Conservation (phyloP, 2,329 filamentous ascomycete species). For the Aspergillus fructus region DNA sequence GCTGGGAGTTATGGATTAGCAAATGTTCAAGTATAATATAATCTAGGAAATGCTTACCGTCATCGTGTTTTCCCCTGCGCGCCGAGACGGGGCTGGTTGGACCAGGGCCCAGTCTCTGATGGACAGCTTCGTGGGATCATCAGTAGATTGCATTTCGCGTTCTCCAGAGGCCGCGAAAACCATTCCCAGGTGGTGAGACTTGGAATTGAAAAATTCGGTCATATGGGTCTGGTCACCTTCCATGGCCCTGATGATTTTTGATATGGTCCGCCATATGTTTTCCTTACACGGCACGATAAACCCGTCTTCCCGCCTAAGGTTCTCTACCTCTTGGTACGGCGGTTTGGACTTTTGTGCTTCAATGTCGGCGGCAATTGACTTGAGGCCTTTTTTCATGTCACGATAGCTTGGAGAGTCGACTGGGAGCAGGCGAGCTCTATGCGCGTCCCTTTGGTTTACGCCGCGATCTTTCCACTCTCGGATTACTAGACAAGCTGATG, state of each 20-base stretch:
- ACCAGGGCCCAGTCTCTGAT: constrained; percentile 1
- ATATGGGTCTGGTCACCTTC: not conserved
- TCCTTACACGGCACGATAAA: not conserved
- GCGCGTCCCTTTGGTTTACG: not conserved
- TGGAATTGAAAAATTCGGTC: not conserved
- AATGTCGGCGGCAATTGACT: not conserved
- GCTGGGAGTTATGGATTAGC: not conserved
- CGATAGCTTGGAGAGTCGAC: not conserved
- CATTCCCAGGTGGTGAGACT: not conserved
- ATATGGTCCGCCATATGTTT: not conserved
- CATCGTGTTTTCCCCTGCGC: not conserved
- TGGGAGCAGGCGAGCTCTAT: not conserved
- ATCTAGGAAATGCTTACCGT: not conserved
- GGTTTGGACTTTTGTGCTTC: not conserved
- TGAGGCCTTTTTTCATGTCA: not conserved
- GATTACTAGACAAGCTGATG: not conserved
- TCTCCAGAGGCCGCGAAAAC: not conserved
- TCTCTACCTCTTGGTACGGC: too few species aligned
- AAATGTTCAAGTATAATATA: not conserved
- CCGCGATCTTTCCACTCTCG: not conserved
- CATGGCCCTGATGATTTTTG: too few species aligned
- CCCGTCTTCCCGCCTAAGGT: not conserved
- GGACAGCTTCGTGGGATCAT: not conserved
- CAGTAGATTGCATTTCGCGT: not conserved
- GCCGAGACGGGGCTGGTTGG: not conserved